Evolutionary conservation across 176 grass and related monocot genomes (phyloP), one percentile per base, ranked within the genome.

Genomic region (Cenchrus fungigraminus): DNA sequence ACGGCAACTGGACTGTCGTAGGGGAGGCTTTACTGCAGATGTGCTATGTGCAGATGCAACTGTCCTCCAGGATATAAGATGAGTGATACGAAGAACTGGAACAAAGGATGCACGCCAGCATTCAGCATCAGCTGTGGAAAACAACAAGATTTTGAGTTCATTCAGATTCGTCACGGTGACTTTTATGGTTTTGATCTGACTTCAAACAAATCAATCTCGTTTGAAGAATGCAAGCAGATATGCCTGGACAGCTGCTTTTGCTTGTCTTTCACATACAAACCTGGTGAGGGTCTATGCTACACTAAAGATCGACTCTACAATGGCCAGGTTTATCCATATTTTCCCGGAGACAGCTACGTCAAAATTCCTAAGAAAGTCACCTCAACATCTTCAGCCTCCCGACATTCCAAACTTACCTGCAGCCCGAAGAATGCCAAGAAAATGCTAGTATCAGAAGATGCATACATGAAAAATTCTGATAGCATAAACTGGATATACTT

Each of bases 21-120:
- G 89, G 90, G 66, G 29, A 85, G 28, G 86, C 77, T 62, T 44
- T 90, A 4, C 7, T 29, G 42, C 40, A 87, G 86, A 81, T 79
- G 45, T 94, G 90, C 32, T 82, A 82, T 76, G 90, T 94, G n/a
- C 94, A 94, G 49, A 69, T 97, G 94, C n/a, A 78, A 77, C 29
- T 97, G 94, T 72, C 87, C 89, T 73, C 87, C 87, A 73, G 89
- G 87, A 44, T 90, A 94, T 57, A 45, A 92, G 55, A 97, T 97
- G 94, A 68, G 0, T 63, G 72, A 92, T 76, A 71, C 82, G 0
- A 42, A n/a, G 19, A 49, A 90, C 54, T 94, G 94, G 92, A 92
- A 78, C 56, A 79, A 32, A 77, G 94, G 94, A 15, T 97, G 94
- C 86, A 86, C 0, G 32, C 87, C 89, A 53, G 89, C 42, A 79